Evolutionary conservation across 2,329 filamentous ascomycete genomes (phyloP), one percentile per base, ranked within the genome.

Genomic region (Epichloe sibirici): DNA sequence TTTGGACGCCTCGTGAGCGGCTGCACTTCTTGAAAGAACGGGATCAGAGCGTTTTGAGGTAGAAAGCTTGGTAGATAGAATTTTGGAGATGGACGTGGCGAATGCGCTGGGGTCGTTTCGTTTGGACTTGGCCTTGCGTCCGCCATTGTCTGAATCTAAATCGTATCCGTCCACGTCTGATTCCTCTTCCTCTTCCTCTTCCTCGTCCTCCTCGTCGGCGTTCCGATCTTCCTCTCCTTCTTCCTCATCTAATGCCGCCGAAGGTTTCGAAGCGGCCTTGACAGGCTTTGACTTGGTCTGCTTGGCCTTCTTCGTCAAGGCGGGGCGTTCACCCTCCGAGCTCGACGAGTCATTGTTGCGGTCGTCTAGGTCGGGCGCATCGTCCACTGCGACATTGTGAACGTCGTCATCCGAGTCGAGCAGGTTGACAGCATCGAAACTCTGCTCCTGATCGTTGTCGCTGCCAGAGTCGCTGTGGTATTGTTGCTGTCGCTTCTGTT

Each of bases 41-140:
- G 93, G 93, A 65, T 98, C 93, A 51, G 83, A 77, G 25, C 90
- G 86, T 65, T 89, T 89, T 35, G 86, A 79, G 7, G 81, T 82
- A 2, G 90, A 85, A 9, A 97, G 77, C 71, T 97, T 97, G 48
- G 89, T 91, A 52, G 83, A 83, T 45, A 98, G 78, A 65, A 98
- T 96, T 69, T 93, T 95, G 59, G 87, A 86, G 62, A 98, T 89
- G 49, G 90, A 95, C 1, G 85, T 95, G 25, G 91, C 88, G 68
- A 98, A 97, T 50, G 88, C 90, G 57, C 78, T 75, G 3, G 93
- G 90, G 68, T 98, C 91, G 70, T 95, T 95, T 64, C 90, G 85
- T 71, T 97, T 97, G 13, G 83, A 82, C 62, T 82, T 86, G 39
- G 64, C 64, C 57, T 71, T 69, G 46, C 28, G 40, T n/a, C 7